These are phyloP conservation scores for Jatropha curcas DNA, from an alignment of 345 rosid genomes.

Conservation along the genomic window DNA sequence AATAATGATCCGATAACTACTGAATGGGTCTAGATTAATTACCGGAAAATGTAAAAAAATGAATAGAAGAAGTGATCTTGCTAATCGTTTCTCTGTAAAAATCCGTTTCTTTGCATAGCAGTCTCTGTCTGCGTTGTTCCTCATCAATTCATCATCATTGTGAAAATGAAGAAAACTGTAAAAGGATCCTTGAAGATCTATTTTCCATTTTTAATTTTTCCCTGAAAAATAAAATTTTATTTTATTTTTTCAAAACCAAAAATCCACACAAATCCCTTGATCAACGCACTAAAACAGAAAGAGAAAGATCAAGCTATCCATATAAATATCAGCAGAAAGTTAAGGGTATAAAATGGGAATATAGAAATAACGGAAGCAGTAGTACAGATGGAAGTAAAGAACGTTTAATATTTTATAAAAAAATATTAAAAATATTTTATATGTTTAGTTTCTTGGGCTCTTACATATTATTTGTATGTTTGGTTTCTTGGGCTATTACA, in stretches of 20 bases:
- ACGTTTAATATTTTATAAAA: too few relatives aligned
- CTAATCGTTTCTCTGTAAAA: neutral
- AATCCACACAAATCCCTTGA: neutral
- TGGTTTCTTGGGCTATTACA: too few relatives aligned
- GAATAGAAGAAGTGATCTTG: neutral
- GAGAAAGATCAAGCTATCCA: neutral
- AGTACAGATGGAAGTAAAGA: too few relatives aligned
- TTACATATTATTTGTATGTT: too few relatives aligned
- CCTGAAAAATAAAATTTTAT: too few relatives aligned
- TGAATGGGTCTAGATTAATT: neutral
- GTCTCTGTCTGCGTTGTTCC: neutral
- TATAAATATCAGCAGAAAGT: neutral
- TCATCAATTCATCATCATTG: neutral
- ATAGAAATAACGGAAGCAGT: neutral
- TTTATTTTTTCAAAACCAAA: neutral
- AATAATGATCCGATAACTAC: neutral
- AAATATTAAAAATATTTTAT: too few relatives aligned
- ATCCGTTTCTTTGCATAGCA: neutral
- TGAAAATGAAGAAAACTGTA: neutral
- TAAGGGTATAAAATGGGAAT: neutral
- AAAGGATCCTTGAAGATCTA: slow-evolving; percentile 6
- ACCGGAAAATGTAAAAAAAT: neutral
- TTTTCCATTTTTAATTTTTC: neutral
- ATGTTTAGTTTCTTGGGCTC: too few relatives aligned
- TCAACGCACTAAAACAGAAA: neutral